Conservation (phyloP, 1,284 basidiomycete species). For the Fomitopsis pinicola region DNA sequence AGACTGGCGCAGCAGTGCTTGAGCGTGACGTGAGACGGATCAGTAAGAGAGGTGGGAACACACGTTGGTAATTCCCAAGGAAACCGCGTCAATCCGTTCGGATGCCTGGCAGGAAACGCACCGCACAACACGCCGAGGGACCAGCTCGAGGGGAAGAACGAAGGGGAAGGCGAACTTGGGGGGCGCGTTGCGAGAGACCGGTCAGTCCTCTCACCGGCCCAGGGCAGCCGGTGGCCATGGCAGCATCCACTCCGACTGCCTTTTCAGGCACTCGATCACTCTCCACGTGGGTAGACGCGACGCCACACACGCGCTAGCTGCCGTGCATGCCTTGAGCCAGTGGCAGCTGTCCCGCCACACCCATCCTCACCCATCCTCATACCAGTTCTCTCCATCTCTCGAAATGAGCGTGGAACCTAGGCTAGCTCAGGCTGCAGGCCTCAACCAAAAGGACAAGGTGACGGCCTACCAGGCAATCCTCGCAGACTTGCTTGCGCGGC, state of each 20-base stretch:
- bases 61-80: conserved; percentile 29
- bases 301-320: background rate
- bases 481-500: conserved; percentile 48
- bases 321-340: background rate
- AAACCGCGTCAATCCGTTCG: conserved; percentile 26
- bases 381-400: background rate
- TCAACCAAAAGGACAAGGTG: conserved; percentile 79
- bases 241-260: conserved; percentile 4
- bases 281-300: conserved; percentile 6
- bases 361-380: background rate
- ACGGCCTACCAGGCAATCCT: conserved; percentile 68
- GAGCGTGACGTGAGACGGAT: conserved; percentile 16
- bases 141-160: conserved; percentile 7
- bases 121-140: background rate
- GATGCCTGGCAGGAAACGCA: background rate
- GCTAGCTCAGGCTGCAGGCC: conserved; percentile 55
- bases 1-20: conserved; percentile 3
- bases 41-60: conserved; percentile 16
- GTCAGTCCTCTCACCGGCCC: background rate
- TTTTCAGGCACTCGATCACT: background rate
- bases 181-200: background rate
- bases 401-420: conserved; percentile 52
- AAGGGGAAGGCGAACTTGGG: background rate
- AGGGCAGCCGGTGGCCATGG: conserved; percentile 5
- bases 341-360: background rate